Percentiles rank a stretch among this genome's conserved stretches.
Evolutionary conservation across 371 early-diverging fungal species (phyloP).

Genomic region (Batkoa obscura): DNA sequence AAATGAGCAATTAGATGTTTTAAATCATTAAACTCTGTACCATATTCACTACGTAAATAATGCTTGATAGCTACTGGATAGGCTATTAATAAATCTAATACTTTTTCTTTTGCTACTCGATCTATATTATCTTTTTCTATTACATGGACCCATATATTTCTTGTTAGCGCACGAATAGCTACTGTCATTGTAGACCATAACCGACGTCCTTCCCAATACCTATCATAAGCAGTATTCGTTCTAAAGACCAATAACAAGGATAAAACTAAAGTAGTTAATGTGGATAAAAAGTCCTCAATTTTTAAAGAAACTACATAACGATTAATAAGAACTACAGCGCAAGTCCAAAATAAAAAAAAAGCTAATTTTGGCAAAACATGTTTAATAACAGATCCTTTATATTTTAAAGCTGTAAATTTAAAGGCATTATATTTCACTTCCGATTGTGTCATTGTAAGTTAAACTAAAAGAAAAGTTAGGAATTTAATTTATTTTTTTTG

Average conservation of each 20-base stretch:
- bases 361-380: constrained; percentile 1
- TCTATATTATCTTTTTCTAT: constrained; percentile 22
- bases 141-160: constrained; percentile 23
- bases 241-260: constrained; percentile 48
- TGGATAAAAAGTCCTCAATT: constrained; percentile 12
- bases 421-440: constrained; percentile 2
- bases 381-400: neutral
- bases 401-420: constrained; percentile 4
- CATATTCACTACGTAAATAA: constrained; percentile 39
- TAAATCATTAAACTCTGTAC: constrained; percentile 13
- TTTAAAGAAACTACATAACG: neutral
- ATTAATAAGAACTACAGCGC: neutral
- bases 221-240: constrained; percentile 37
- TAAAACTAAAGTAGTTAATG: constrained; percentile 33
- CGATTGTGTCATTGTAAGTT: neutral
- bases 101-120: constrained; percentile 20
- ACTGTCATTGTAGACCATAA: constrained; percentile 38
- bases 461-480: no score
- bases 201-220: constrained; percentile 61
- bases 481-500: no score
- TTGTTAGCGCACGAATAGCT: constrained; percentile 21
- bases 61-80: constrained; percentile 47
- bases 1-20: neutral
- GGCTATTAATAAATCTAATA: constrained; percentile 44
- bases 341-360: constrained; percentile 1